Percentiles rank a stretch among this genome's conserved stretches.
These are phyloP conservation scores for Pleurotus eryngii DNA, from an alignment of 768 basidiomycete species.

Conservation along the genomic window DNA sequence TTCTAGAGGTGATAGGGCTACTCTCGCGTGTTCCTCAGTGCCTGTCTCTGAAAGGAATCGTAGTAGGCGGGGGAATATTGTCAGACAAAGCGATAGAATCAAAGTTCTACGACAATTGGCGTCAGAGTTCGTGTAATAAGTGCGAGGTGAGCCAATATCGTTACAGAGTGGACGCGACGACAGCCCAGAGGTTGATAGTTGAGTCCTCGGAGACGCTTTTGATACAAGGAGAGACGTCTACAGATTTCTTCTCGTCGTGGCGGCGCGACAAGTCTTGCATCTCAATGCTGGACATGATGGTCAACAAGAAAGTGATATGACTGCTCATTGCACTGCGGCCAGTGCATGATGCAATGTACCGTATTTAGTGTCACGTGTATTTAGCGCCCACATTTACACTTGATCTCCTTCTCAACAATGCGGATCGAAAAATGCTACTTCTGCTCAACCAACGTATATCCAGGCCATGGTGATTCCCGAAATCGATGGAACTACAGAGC, in stretches of 20 bases:
- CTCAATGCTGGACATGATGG: conserved; percentile 5
- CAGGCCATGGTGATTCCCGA: conserved; percentile 74
- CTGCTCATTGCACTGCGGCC: no score
- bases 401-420: conserved; percentile 42
- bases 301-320: background rate
- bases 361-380: no score
- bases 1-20: conserved; percentile 61
- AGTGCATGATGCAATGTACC: no score
- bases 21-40: conserved; percentile 26
- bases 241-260: background rate
- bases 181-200: background rate
- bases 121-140: background rate
- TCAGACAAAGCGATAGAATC: conserved; percentile 25
- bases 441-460: conserved; percentile 95
- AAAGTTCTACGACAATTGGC: conserved; percentile 14
- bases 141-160: background rate
- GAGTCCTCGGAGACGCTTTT: background rate
- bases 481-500: background rate
- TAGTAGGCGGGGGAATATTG: conserved; percentile 60
- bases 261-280: conserved; percentile 2
- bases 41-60: conserved; percentile 59
- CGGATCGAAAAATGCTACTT: conserved; percentile 98
- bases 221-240: no score
- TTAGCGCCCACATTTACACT: no score
- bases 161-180: background rate